phyloP scores from a whole-genome alignment of 2,329 filamentous ascomycete species.

The Tolypocladium ovalisporum region DNA sequence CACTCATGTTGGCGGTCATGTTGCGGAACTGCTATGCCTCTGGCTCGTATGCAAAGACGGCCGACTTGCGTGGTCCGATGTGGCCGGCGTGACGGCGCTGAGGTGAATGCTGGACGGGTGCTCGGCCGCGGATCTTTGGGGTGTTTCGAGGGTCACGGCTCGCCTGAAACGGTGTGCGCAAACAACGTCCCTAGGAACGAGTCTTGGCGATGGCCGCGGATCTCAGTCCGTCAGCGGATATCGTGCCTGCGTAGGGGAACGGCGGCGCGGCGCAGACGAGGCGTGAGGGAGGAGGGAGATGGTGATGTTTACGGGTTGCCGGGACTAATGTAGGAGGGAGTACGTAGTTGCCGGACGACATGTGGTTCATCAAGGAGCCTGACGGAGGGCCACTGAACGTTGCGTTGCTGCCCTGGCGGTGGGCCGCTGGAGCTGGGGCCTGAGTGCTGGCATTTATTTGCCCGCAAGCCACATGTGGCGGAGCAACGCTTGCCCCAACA shows the following conservation, averaged over 20 bases:
- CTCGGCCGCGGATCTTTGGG: background rate
- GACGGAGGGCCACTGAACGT: slow-evolving; percentile 12
- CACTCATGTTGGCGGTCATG: slow-evolving; percentile 18
- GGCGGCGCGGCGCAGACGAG: slow-evolving; percentile 1
- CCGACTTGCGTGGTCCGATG: background rate
- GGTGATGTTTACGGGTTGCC: slow-evolving; percentile 8
- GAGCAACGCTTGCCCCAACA: background rate
- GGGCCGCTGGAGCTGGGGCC: background rate
- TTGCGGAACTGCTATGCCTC: background rate
- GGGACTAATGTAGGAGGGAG: slow-evolving; percentile 21
- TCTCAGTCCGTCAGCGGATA: background rate
- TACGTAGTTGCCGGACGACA: slow-evolving; percentile 19
- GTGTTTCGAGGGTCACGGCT: background rate
- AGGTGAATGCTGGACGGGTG: background rate
- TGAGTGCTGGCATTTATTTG: background rate
- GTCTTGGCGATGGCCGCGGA: background rate
- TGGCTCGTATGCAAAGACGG: slow-evolving; percentile 4
- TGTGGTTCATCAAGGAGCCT: slow-evolving; percentile 20
- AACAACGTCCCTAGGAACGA: background rate
- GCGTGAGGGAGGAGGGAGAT: slow-evolving; percentile 2
- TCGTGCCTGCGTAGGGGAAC: background rate
- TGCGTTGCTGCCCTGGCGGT: slow-evolving; percentile 8
- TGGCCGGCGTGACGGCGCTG: slow-evolving; percentile 2
- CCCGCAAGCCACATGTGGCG: slow-evolving; percentile 5
- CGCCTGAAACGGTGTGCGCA: background rate